Evolutionary conservation across 2,329 filamentous ascomycete genomes (phyloP).

Genomic region (Alternaria tenuissima): DNA sequence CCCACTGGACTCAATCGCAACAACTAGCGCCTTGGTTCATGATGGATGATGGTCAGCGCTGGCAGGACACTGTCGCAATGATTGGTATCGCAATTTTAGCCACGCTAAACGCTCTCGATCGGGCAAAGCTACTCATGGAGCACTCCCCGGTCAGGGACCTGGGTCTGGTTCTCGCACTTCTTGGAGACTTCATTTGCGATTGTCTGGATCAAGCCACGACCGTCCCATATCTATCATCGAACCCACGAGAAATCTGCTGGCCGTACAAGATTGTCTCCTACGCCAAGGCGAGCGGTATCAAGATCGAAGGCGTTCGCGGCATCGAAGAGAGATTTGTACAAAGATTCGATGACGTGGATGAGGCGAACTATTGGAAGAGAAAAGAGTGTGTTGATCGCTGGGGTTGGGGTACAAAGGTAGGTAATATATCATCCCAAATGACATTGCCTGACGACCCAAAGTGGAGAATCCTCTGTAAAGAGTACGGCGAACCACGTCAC

Average conservation of each 20-base stretch:
- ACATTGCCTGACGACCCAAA: not conserved
- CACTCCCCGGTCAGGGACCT: constrained; percentile 19
- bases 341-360: constrained; percentile 9
- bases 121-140: constrained; percentile 13
- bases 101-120: constrained; percentile 20
- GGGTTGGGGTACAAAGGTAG: constrained; percentile 18
- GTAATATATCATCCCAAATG: constrained; percentile 3
- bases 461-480: not conserved
- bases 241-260: constrained; percentile 4
- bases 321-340: constrained; percentile 18
- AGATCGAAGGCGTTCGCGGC: constrained; percentile 11
- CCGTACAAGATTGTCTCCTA: constrained; percentile 9
- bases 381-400: constrained; percentile 18
- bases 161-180: constrained; percentile 17
- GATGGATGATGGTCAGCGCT: constrained; percentile 14
- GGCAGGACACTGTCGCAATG: constrained; percentile 10
- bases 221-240: constrained; percentile 8
- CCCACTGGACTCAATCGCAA: constrained; percentile 11
- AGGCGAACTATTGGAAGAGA: constrained; percentile 13
- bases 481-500: not conserved
- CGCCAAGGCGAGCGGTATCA: constrained; percentile 2
- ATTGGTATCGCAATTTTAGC: constrained; percentile 18
- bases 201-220: constrained; percentile 8
- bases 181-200: constrained; percentile 12
- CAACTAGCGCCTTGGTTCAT: constrained; percentile 15